phyloP scores from a whole-genome alignment of 1,139 yeast species.

The Candida tropicalis region DNA sequence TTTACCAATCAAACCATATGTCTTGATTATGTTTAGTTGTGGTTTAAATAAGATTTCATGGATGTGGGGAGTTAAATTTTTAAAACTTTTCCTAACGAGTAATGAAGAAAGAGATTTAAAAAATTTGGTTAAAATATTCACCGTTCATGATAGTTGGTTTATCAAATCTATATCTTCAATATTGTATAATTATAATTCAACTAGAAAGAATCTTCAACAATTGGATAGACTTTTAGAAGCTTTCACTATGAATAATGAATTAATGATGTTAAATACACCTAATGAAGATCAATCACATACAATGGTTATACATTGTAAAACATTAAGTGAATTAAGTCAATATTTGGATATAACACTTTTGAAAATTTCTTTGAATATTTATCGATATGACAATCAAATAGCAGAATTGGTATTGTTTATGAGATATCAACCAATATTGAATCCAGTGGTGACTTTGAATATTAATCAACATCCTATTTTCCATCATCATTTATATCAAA shows the following conservation, averaged over 20 bases:
- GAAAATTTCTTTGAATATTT: constrained; percentile 76
- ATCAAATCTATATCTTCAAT: constrained; percentile 79
- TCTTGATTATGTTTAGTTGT: constrained; percentile 73
- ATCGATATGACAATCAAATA: constrained; percentile 44
- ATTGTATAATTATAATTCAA: constrained; percentile 51
- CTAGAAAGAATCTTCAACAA: constrained; percentile 34
- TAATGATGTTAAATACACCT: background rate
- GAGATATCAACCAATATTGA: constrained; percentile 26
- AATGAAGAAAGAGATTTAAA: constrained; percentile 41
- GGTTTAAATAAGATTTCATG: constrained; percentile 71
- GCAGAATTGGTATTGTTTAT: constrained; percentile 23
- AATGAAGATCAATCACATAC: constrained; percentile 7
- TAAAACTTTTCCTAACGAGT: constrained; percentile 64
- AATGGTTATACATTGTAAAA: constrained; percentile 39
- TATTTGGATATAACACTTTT: constrained; percentile 73
- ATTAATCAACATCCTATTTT: constrained; percentile 31
- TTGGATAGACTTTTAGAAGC: constrained; percentile 35
- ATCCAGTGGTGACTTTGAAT: constrained; percentile 25
- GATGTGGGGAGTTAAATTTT: constrained; percentile 79
- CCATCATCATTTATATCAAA: constrained; percentile 49
- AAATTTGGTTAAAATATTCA: constrained; percentile 61
- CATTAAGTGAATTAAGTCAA: constrained; percentile 63
- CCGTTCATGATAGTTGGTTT: constrained; percentile 94
- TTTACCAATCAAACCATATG: constrained; percentile 61
- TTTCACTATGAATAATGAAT: constrained; percentile 20